Conservation (phyloP, 2,329 filamentous ascomycete species). For the Pseudomassariella vexata region DNA sequence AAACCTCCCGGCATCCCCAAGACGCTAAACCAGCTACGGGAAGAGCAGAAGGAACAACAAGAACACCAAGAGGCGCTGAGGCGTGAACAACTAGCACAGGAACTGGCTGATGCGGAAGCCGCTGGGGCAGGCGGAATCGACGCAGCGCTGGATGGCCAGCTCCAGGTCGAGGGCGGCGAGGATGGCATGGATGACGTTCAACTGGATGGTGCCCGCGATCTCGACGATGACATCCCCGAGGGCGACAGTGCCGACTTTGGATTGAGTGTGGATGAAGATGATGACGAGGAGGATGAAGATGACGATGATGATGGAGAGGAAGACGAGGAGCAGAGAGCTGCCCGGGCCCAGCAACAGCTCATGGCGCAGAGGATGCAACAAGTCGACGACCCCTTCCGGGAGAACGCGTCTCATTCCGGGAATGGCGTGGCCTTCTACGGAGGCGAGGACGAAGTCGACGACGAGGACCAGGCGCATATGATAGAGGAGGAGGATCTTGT, state of each 20-base stretch:
- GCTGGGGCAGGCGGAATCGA: slow-evolving; percentile 27
- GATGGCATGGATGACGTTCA: slow-evolving; percentile 50
- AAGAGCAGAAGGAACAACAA: slow-evolving; percentile 82
- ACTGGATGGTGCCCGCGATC: slow-evolving; percentile 51
- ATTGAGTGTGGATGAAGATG: slow-evolving; percentile 37
- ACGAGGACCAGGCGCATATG: slow-evolving; percentile 52
- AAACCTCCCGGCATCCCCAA: slow-evolving; percentile 83
- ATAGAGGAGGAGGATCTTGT: slow-evolving; percentile 58
- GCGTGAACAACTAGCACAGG: slow-evolving; percentile 64
- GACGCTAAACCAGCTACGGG: slow-evolving; percentile 82
- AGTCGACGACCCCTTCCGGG: slow-evolving; percentile 56
- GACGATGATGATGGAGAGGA: slow-evolving; percentile 23
- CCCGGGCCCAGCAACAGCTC: slow-evolving; percentile 37
- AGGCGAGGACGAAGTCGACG: slow-evolving; percentile 47
- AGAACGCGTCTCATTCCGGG: slow-evolving; percentile 49
- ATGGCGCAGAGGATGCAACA: slow-evolving; percentile 47
- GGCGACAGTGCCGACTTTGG: slow-evolving; percentile 50
- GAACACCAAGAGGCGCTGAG: slow-evolving; percentile 74
- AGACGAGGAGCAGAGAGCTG: slow-evolving; percentile 21
- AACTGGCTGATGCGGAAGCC: slow-evolving; percentile 65
- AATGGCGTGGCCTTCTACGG: slow-evolving; percentile 43
- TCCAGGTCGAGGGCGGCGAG: slow-evolving; percentile 36
- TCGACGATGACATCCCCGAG: slow-evolving; percentile 71
- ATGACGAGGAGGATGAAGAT: slow-evolving; percentile 30
- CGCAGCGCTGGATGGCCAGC: slow-evolving; percentile 14